Evolutionary conservation across 2,329 filamentous ascomycete species (phyloP).

Genomic region (Microsporum ferrugineum): DNA sequence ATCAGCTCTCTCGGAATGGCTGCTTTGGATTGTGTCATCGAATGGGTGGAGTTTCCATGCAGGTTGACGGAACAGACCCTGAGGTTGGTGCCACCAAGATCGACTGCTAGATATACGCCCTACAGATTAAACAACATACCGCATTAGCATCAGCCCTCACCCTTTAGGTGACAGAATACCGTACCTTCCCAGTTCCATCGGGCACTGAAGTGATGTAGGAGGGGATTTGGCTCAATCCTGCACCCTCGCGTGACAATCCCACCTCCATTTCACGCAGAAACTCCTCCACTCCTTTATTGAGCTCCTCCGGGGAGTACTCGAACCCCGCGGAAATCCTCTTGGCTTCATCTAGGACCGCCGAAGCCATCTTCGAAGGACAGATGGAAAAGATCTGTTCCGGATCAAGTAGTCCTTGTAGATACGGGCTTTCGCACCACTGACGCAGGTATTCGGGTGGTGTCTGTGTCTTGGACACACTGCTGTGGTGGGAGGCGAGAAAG

Average conservation of each 20-base stretch:
- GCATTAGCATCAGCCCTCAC: neutral
- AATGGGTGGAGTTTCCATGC: slow-evolving; percentile 90
- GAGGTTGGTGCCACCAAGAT: slow-evolving; percentile 97
- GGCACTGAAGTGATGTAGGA: slow-evolving; percentile 93
- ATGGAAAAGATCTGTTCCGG: neutral
- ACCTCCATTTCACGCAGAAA: slow-evolving; percentile 82
- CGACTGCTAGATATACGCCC: slow-evolving; percentile 92
- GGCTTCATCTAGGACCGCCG: slow-evolving; percentile 52
- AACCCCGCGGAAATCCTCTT: slow-evolving; percentile 73
- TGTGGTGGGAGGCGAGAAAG: neutral
- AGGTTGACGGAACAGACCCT: slow-evolving; percentile 90
- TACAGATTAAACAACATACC: slow-evolving; percentile 26
- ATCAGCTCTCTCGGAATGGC: slow-evolving; percentile 83
- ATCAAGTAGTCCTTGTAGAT: slow-evolving; percentile 2
- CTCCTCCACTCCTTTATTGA: slow-evolving; percentile 70
- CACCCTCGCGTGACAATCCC: slow-evolving; percentile 66
- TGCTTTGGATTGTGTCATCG: slow-evolving; percentile 83
- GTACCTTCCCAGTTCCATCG: slow-evolving; percentile 93
- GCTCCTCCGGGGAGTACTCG: slow-evolving; percentile 65
- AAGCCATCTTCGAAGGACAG: slow-evolving; percentile 8
- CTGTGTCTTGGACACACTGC: neutral
- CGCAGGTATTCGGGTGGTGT: neutral
- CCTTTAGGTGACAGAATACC: slow-evolving; percentile 1
- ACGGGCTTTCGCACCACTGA: slow-evolving; percentile 5
- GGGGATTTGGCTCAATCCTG: slow-evolving; percentile 82